Base-by-base conservation (phyloP, 352 stramenopile genomes). In the Phytophthora ramorum region DNA sequence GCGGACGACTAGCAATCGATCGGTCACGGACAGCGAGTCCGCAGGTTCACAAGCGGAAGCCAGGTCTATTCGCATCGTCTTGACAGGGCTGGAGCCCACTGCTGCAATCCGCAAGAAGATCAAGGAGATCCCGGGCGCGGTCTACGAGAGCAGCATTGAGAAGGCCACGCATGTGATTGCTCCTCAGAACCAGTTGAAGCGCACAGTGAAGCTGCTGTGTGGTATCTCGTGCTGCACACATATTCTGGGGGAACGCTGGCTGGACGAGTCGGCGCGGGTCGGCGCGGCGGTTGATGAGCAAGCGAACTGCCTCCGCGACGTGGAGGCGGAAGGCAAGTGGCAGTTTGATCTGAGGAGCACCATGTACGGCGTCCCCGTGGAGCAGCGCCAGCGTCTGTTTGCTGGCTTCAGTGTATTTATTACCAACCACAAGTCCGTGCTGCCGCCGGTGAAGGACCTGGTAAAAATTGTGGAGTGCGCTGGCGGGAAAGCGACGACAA, bases 201-300 rank as follows among this genome's bases (percentile, higher is more conserved):
- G 79, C 17, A 89, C 79, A 6, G 77, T 89, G 32, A 89, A 89
- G 63, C 52, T 89, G 24, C 55, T 89, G 40, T 87, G 79, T 22
- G 77, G 79, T 4, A 83, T 89, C 17, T 84, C 79, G 9, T 84
- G 73, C 52, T 89, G 79, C 37, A 46, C 19, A 6, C 79, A 89
- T 59, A 81, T 89, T 55, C 22, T 87, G 19, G 76, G 75, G 19
- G 64, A 79, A 49, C 61, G 66, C 37, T 89, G 79, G 79, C 66
- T 89, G 37, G 61, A 78, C 40, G 55, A 82, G 47, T 87, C 78
- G 14, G 76, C 73, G 9, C 65, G 56, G 14, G 53, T 58, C 3
- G 73, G 76, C 2, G 49, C 41, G 1, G 51, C 73, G 14, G 65
- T 72, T 7, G 58, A 79, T 63, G 73, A 89, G 58, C 54, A 71